Evolutionary conservation across 2,329 filamentous ascomycete species (phyloP).

Genomic region (Diaporthe vexans): DNA sequence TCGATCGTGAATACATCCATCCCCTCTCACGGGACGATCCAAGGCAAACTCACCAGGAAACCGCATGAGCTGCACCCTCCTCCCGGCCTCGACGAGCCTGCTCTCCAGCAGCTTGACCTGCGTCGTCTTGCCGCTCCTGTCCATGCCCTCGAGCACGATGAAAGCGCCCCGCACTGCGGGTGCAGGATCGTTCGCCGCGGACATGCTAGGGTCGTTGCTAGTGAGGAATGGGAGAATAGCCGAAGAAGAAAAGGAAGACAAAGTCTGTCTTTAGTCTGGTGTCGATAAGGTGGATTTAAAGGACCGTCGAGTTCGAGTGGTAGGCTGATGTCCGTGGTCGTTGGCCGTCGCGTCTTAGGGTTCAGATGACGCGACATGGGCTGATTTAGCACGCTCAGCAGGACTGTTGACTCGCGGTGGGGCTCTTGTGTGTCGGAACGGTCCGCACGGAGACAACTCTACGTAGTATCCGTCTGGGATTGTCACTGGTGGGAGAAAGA

Average conservation of each 20-base stretch:
- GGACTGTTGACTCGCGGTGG: not conserved
- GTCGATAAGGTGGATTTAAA: not conserved
- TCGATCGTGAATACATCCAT: not conserved
- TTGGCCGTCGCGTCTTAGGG: not conserved
- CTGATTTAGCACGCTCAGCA: not conserved
- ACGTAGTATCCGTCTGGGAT: not conserved
- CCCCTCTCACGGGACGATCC: not conserved
- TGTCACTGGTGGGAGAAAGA: not conserved
- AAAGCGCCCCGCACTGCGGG: slow-evolving; percentile 70
- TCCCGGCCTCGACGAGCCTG: slow-evolving; percentile 63
- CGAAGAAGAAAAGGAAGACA: not conserved
- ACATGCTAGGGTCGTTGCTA: not conserved
- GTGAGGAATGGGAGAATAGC: not conserved
- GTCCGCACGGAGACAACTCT: not conserved
- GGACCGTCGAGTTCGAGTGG: not conserved
- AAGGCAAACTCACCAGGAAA: slow-evolving; percentile 65
- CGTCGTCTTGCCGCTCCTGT: slow-evolving; percentile 92
- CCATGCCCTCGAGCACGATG: slow-evolving; percentile 88
- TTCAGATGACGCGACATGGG: not conserved
- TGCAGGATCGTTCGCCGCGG: not conserved
- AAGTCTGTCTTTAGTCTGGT: not conserved
- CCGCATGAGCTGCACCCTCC: slow-evolving; percentile 66
- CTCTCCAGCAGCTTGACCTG: slow-evolving; percentile 81
- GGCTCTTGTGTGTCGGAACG: not conserved
- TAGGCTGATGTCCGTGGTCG: not conserved